Conservation (phyloP, 345 rosid species). For the Aethionema arabicum region DNA sequence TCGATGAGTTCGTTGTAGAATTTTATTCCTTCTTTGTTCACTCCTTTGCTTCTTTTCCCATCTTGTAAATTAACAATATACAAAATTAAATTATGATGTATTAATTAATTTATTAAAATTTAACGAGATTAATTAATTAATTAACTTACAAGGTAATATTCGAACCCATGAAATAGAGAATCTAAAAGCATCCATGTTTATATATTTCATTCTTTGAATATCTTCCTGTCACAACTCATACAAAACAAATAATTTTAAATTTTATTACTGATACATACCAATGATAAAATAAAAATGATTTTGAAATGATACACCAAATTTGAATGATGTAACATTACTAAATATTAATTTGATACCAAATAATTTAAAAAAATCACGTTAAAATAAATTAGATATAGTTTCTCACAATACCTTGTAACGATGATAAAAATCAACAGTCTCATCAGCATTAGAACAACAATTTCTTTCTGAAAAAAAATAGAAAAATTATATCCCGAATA, state of each 20-base stretch:
- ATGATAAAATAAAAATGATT: no score
- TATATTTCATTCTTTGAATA: constrained; percentile 33
- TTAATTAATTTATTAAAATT: not conserved
- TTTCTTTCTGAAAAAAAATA: constrained; percentile 22
- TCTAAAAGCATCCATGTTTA: constrained; percentile 46
- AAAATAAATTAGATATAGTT: not conserved
- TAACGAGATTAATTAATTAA: not conserved
- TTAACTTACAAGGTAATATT: constrained; percentile 41
- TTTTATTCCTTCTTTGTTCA: constrained; percentile 42
- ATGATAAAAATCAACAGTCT: constrained; percentile 38
- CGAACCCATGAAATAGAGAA: constrained; percentile 58
- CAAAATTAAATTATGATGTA: not conserved
- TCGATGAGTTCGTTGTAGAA: constrained; percentile 54
- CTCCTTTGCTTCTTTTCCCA: constrained; percentile 45
- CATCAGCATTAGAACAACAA: constrained; percentile 27
- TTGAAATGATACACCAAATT: no score
- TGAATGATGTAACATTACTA: no score
- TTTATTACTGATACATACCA: no score
- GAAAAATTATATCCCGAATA: no score
- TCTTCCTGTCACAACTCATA: constrained; percentile 35
- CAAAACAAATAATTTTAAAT: no score
- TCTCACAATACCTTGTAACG: constrained; percentile 34
- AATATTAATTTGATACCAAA: not conserved
- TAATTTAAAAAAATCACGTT: no score
- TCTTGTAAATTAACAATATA: constrained; percentile 18